Evolutionary conservation across 768 basidiomycete genomes (phyloP), one percentile per base, ranked within the genome.

Genomic region (Serendipita vermifera): DNA sequence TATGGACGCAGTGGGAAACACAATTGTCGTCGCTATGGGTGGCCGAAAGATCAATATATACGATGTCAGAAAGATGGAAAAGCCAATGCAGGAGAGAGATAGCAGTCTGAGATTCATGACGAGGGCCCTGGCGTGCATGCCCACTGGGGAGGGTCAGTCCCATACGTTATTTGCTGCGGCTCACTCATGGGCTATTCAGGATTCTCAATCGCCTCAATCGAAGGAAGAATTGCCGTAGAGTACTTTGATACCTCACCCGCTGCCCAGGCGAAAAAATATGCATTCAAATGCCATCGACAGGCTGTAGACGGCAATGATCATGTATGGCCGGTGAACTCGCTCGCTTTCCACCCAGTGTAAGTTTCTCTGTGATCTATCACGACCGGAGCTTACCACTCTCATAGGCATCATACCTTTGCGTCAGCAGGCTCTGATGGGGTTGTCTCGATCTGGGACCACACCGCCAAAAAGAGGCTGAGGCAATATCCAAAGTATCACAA

Each of bases 101-200:
- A 91, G 88, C 66, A 91, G 88, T 61, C 69, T 99, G 58, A 96
- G 96, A 69, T 97, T 87, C 66, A 86, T 96, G 86, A 97, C 93
- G 36, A 73, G 91, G 57, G 84, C 83, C 43, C 68, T 99, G 55
- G 88, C 86, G 13, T 90, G 88, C 65, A 98, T 98, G 93, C 75
- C 79, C 1, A 87, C 89, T 66, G 92, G 93, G 2, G 80, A 91
- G 71, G 93, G 92, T 87, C 59, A 38, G 75, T 63, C 5, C 4
- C 2, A 7, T 26, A 39, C 39, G 5, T 55, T 15, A 41, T 6
- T 26, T 26, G 4, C 24, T 24, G 24, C 17, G 35, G 35, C 26
- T 54, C 14, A 15, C 24, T 51, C 9, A 3, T 38, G 35, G n/a
- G 22, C 40, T n/a, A 5, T 11, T 22, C 63, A 88, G 92, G 94